Conservation (phyloP, 1,284 basidiomycete species). For the Rhodotorula sp. region DNA sequence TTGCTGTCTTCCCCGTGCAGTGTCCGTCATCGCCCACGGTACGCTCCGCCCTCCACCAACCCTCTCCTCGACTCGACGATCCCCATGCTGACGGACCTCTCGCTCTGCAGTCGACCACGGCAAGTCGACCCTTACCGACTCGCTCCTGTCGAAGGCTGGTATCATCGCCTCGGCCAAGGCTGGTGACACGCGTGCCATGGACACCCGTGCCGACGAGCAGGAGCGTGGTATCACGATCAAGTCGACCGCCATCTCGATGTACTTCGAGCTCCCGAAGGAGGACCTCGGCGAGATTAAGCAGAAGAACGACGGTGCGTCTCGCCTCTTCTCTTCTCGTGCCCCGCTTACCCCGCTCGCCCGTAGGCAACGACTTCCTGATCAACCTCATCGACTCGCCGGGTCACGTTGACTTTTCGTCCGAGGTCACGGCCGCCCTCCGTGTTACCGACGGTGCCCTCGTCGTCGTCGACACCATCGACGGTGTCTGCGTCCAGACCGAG, state of each 20-base stretch:
- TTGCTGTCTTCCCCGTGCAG: slow-evolving; percentile 5
- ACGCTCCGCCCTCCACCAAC: slow-evolving; percentile 7
- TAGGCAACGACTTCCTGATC: slow-evolving; percentile 97
- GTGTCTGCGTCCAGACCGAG: slow-evolving; percentile 99
- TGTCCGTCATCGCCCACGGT: slow-evolving; percentile 53
- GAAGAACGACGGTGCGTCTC: slow-evolving; percentile 75
- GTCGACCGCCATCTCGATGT: slow-evolving; percentile 99
- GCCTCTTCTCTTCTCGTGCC: not conserved
- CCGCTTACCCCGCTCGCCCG: not conserved
- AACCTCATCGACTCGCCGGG: slow-evolving; percentile 99
- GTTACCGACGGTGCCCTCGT: slow-evolving; percentile 80
- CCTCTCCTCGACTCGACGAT: not conserved
- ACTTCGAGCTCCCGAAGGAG: slow-evolving; percentile 93
- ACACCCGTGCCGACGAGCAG: slow-evolving; percentile 97
- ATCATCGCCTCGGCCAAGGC: slow-evolving; percentile 96
- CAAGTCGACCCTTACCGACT: slow-evolving; percentile 99
- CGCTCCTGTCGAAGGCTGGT: slow-evolving; percentile 98
- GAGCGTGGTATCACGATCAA: slow-evolving; percentile 99
- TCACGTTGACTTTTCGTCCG: slow-evolving; percentile 99
- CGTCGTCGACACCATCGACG: slow-evolving; percentile 99
- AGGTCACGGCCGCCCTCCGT: slow-evolving; percentile 99
- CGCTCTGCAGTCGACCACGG: slow-evolving; percentile 81
- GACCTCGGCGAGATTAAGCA: slow-evolving; percentile 83
- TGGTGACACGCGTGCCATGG: slow-evolving; percentile 96
- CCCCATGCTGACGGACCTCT: not conserved